Conservation (phyloP, 106 monocot genomes). For the Platanthera guangdongensis region DNA sequence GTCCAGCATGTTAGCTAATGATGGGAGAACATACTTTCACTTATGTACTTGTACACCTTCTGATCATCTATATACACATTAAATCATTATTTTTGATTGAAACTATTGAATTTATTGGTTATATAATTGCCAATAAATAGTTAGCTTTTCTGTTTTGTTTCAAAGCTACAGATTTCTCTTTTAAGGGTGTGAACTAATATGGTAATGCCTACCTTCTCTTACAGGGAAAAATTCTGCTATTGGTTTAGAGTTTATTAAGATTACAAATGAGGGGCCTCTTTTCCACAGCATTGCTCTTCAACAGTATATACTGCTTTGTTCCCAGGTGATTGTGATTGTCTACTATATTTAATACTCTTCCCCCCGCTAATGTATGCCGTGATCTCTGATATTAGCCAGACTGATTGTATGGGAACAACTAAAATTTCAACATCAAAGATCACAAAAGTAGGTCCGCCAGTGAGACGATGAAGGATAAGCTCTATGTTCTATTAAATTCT, state of each 20-base stretch:
- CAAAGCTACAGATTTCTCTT: not conserved
- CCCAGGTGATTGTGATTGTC: slow-evolving; percentile 70
- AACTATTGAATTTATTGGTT: not conserved
- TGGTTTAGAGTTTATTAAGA: slow-evolving; percentile 54
- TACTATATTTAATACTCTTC: not conserved
- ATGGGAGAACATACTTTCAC: not conserved
- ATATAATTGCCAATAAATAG: not conserved
- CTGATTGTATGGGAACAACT: too few species aligned
- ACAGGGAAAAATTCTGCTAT: slow-evolving; percentile 43
- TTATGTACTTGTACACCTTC: not conserved
- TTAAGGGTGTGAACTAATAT: not conserved
- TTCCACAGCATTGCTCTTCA: slow-evolving; percentile 84
- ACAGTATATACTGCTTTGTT: slow-evolving; percentile 85
- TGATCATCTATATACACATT: not conserved
- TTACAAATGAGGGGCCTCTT: slow-evolving; percentile 45
- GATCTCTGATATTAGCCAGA: too few species aligned
- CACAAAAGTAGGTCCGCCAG: too few species aligned
- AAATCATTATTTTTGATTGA: not conserved
- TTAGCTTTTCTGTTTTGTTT: not conserved
- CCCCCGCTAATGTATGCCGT: not conserved
- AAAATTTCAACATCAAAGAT: too few species aligned
- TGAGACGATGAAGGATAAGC: too few species aligned
- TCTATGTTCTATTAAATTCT: too few species aligned
- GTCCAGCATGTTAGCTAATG: not conserved
- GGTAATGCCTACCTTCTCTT: not conserved